phyloP scores from a whole-genome alignment of 108 stramenopile genomes.

The Stephanodiscus triporus region DNA sequence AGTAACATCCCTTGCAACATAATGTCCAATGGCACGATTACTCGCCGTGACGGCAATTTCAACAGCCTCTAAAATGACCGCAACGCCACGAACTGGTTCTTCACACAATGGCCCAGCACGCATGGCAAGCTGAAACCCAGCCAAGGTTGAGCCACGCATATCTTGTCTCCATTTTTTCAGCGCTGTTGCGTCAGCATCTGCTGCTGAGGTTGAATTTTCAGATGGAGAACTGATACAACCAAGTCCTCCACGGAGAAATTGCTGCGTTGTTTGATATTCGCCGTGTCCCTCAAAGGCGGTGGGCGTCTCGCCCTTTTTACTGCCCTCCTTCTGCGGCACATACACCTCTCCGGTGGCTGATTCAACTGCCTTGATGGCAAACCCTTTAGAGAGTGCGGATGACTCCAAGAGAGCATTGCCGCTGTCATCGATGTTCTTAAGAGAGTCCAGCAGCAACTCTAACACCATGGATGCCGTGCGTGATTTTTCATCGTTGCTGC shows the following conservation, averaged over 20 bases:
- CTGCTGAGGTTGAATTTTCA: neutral
- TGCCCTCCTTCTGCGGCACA: constrained; percentile 26
- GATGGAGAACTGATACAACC: neutral
- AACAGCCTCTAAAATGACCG: constrained; percentile 80
- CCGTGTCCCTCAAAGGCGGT: neutral
- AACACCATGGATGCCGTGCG: constrained; percentile 42
- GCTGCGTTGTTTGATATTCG: constrained; percentile 27
- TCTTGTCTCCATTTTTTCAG: constrained; percentile 69
- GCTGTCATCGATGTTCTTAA: constrained; percentile 40
- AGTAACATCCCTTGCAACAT: constrained; percentile 57
- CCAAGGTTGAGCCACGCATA: constrained; percentile 74
- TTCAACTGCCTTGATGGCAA: constrained; percentile 46
- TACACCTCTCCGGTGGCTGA: constrained; percentile 53
- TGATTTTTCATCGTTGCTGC: constrained; percentile 32
- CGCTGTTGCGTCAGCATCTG: constrained; percentile 53
- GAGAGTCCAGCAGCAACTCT: constrained; percentile 40
- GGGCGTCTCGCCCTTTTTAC: constrained; percentile 14
- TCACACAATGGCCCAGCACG: constrained; percentile 87
- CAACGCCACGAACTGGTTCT: constrained; percentile 83
- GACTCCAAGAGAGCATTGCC: constrained; percentile 57
- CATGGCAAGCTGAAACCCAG: constrained; percentile 84
- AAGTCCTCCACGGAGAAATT: constrained; percentile 22
- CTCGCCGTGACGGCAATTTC: constrained; percentile 70
- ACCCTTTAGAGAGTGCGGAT: constrained; percentile 20
- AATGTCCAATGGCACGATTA: constrained; percentile 21